Conservation (phyloP, 257 asterid species). For the Ballota nigra region DNA sequence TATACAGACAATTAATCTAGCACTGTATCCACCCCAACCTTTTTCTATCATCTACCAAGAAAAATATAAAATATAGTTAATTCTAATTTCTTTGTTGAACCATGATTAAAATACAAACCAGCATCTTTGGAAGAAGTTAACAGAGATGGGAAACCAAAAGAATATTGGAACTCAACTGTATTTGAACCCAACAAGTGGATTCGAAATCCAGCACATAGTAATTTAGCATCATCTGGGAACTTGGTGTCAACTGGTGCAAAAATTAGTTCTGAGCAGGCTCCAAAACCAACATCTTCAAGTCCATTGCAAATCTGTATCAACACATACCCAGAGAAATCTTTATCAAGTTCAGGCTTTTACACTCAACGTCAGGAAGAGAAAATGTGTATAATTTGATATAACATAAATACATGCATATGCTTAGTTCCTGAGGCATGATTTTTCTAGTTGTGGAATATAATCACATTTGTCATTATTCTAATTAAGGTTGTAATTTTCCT, state of each 20-base stretch:
- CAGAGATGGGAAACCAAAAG: neutral
- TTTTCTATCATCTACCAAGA: neutral
- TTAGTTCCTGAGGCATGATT: neutral
- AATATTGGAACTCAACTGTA: conserved; percentile 29
- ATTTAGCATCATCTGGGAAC: conserved; percentile 26
- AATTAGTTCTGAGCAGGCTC: conserved; percentile 48
- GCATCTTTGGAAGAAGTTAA: neutral
- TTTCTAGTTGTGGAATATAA: conserved; percentile 14
- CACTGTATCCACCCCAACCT: neutral
- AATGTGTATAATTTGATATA: neutral
- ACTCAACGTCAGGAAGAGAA: neutral
- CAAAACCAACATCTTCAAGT: conserved; percentile 36
- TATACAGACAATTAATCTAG: conserved; percentile 7
- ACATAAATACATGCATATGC: neutral
- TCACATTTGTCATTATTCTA: conserved; percentile 1
- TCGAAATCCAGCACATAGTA: conserved; percentile 51
- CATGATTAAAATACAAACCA: conserved; percentile 3
- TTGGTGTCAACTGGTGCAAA: conserved; percentile 39
- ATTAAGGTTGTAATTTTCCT: conserved; percentile 1
- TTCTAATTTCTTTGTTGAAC: neutral
- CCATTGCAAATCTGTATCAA: conserved; percentile 44
- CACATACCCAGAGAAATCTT: neutral
- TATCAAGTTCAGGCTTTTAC: conserved; percentile 2
- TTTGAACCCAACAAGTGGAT: conserved; percentile 31
- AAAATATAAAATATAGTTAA: neutral